Evolutionary conservation across 352 stramenopile species (phyloP).

Genomic region (Thraustochytrium sp.): DNA sequence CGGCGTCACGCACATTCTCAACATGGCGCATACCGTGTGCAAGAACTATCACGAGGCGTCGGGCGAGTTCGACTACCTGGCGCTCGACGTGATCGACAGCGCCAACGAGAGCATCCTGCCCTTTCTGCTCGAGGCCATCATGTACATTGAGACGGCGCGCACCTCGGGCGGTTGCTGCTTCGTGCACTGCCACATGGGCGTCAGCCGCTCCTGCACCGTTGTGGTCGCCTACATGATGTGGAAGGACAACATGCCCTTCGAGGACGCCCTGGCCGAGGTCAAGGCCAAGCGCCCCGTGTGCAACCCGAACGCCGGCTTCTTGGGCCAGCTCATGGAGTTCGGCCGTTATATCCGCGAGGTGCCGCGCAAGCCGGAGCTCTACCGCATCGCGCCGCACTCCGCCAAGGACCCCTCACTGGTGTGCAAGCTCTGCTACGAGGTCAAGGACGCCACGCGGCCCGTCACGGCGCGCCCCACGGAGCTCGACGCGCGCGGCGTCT

Average conservation of each 20-base stretch:
- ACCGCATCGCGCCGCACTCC: slow-evolving; percentile 32
- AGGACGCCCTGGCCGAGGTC: slow-evolving; percentile 34
- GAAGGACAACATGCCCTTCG: slow-evolving; percentile 17
- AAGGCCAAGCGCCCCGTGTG: slow-evolving; percentile 46
- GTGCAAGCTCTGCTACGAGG: slow-evolving; percentile 25
- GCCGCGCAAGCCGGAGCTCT: background rate
- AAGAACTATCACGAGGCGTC: slow-evolving; percentile 46
- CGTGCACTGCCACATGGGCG: slow-evolving; percentile 49
- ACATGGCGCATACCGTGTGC: slow-evolving; percentile 45
- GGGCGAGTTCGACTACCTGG: slow-evolving; percentile 43
- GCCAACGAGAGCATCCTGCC: slow-evolving; percentile 39
- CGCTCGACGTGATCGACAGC: slow-evolving; percentile 45
- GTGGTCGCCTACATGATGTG: slow-evolving; percentile 48
- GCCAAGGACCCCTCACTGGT: slow-evolving; percentile 23
- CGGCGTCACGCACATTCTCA: slow-evolving; percentile 46
- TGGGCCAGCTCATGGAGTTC: slow-evolving; percentile 45
- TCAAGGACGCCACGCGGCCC: background rate
- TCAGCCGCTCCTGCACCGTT: slow-evolving; percentile 44
- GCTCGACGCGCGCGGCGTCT: slow-evolving; percentile 19
- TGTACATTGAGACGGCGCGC: slow-evolving; percentile 45
- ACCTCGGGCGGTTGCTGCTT: slow-evolving; percentile 22
- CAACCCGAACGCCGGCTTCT: slow-evolving; percentile 46
- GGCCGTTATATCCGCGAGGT: background rate
- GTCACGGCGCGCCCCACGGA: background rate
- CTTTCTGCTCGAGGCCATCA: slow-evolving; percentile 47